phyloP scores from a whole-genome alignment of 768 basidiomycete species.

The Rhodotorula graminis region DNA sequence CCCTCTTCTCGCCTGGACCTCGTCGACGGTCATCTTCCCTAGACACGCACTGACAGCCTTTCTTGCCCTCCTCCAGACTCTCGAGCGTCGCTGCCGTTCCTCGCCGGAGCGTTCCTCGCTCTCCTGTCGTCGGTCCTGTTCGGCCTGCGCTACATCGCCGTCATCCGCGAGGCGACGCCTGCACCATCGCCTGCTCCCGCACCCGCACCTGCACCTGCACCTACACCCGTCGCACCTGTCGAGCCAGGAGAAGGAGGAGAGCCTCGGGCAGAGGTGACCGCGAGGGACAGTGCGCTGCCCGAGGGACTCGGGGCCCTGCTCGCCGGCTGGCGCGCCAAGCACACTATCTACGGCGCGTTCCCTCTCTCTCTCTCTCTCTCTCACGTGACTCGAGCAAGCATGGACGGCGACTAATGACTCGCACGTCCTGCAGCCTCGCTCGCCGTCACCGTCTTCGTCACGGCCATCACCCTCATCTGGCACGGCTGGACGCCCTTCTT shows the following conservation, averaged over 20 bases:
- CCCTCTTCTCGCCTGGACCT: not conserved
- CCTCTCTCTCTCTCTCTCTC: too few species aligned
- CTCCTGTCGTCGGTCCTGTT: constrained; percentile 40
- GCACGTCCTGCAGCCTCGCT: not conserved
- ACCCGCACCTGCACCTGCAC: not conserved
- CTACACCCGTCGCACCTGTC: not conserved
- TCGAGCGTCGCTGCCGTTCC: constrained; percentile 36
- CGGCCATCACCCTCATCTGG: constrained; percentile 4
- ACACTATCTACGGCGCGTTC: constrained; percentile 2
- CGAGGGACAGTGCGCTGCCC: not conserved
- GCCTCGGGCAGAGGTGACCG: not conserved
- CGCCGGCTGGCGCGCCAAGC: not conserved
- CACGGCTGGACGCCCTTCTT: constrained; percentile 35
- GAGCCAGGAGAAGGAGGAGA: not conserved
- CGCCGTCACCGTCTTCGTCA: not conserved
- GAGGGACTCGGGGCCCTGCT: not conserved
- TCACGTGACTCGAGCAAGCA: too few species aligned
- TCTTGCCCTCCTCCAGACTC: constrained; percentile 1
- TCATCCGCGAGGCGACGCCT: constrained; percentile 37
- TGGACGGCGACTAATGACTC: not conserved
- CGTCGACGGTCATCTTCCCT: too few species aligned
- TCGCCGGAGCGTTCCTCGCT: constrained; percentile 38
- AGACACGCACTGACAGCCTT: not conserved
- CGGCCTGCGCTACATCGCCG: constrained; percentile 40
- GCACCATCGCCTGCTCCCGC: not conserved